phyloP scores from a whole-genome alignment of 352 stramenopile species.

The Phytophthora citrophthora region DNA sequence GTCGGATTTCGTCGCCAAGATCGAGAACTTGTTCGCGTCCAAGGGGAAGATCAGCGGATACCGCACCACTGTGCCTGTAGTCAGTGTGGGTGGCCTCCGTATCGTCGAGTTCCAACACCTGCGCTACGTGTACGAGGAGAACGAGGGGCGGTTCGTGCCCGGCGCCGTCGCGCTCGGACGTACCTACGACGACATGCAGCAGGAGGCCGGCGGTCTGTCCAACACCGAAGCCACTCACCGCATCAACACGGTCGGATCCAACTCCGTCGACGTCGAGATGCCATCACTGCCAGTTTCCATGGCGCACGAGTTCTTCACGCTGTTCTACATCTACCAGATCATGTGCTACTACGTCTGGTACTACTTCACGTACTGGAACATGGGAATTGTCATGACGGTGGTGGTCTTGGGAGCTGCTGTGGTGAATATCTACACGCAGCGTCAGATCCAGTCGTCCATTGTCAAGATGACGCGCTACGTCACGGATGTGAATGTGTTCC shows the following conservation, averaged over 20 bases:
- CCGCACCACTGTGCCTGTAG: constrained; percentile 33
- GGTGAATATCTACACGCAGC: constrained; percentile 57
- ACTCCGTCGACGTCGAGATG: constrained; percentile 47
- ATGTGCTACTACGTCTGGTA: constrained; percentile 68
- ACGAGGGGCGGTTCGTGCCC: constrained; percentile 29
- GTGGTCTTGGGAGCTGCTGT: constrained; percentile 40
- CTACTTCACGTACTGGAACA: constrained; percentile 60
- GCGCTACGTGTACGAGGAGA: constrained; percentile 48
- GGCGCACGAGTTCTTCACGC: not conserved
- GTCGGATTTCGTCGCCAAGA: constrained; percentile 32
- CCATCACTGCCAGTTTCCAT: constrained; percentile 33
- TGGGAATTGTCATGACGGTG: constrained; percentile 49
- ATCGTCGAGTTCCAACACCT: constrained; percentile 56
- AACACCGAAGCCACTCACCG: too few species aligned
- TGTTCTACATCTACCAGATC: constrained; percentile 26
- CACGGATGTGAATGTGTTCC: constrained; percentile 68
- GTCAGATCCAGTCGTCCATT: constrained; percentile 44
- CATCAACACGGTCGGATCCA: constrained; percentile 31
- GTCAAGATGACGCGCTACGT: constrained; percentile 52
- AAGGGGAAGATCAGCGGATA: constrained; percentile 25
- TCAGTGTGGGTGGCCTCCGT: constrained; percentile 17
- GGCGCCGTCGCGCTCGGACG: constrained; percentile 4
- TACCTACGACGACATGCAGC: constrained; percentile 21
- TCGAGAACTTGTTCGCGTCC: constrained; percentile 27
- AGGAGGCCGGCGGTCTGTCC: too few species aligned